These are phyloP conservation scores for Rubia occidens DNA, from an alignment of 305 asterid species.

Conservation along the genomic window DNA sequence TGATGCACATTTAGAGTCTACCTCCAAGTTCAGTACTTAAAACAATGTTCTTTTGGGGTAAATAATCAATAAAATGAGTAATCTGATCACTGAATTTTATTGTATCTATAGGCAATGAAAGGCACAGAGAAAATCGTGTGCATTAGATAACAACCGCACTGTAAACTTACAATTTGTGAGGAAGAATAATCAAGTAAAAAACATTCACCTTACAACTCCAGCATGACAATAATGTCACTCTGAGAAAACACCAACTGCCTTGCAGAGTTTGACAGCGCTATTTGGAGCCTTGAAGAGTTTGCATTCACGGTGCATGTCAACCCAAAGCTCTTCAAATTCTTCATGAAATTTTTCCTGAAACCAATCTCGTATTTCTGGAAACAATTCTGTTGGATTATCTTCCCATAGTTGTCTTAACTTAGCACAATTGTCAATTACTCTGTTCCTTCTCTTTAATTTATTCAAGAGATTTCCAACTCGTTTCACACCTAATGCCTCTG, in stretches of 20 bases:
- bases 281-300: not conserved
- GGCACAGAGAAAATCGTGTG: too few relatives aligned
- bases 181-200: not conserved
- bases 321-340: slow-evolving; percentile 5
- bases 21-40: too few relatives aligned
- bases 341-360: slow-evolving; percentile 16
- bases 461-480: slow-evolving; percentile 54
- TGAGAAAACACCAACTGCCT: not conserved
- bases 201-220: not conserved
- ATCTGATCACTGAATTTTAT: too few relatives aligned
- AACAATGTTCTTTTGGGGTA: too few relatives aligned
- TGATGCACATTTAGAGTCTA: too few relatives aligned
- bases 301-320: not conserved
- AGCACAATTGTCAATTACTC: slow-evolving; percentile 42
- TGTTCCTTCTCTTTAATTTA: slow-evolving; percentile 32
- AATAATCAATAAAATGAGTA: too few relatives aligned
- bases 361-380: slow-evolving; percentile 18
- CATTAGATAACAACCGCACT: not conserved
- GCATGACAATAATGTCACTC: too few relatives aligned
- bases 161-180: not conserved
- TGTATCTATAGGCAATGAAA: not conserved
- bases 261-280: not conserved
- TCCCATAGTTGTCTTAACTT: slow-evolving; percentile 16
- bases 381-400: slow-evolving; percentile 13
- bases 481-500: slow-evolving; percentile 55